Conservation (phyloP, 257 asterid species). For the Phtheirospermum japonicum region DNA sequence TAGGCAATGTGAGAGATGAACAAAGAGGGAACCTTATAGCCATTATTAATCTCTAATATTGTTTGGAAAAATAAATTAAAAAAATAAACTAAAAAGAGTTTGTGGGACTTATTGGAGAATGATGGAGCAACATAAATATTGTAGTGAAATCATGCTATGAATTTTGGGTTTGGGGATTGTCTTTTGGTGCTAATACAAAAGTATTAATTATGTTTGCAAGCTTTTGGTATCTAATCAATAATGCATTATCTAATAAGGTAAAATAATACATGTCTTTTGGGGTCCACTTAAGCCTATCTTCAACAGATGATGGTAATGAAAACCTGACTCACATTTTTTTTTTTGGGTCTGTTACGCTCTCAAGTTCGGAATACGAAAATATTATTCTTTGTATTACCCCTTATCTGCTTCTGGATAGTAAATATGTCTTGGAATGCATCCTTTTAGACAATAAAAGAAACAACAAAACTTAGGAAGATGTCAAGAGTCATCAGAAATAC, state of each 20-base stretch:
- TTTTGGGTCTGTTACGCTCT: constrained; percentile 70
- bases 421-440: constrained; percentile 62
- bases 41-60: constrained; percentile 28
- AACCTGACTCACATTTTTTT: too few relatives aligned
- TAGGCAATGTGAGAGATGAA: constrained; percentile 27
- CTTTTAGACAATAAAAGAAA: constrained; percentile 40
- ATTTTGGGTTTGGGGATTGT: too few relatives aligned
- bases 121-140: constrained; percentile 27
- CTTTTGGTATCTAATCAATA: constrained; percentile 41
- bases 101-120: too few relatives aligned
- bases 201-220: too few relatives aligned
- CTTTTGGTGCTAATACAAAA: too few relatives aligned
- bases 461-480: constrained; percentile 12
- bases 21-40: constrained; percentile 34
- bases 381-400: constrained; percentile 60
- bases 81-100: too few relatives aligned
- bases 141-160: neutral
- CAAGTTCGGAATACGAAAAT: constrained; percentile 78
- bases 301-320: too few relatives aligned
- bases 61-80: too few relatives aligned
- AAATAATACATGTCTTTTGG: constrained; percentile 31
- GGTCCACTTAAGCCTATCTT: constrained; percentile 28
- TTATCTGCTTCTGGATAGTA: constrained; percentile 44
- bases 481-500: too few relatives aligned
- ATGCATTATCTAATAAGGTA: constrained; percentile 34